Conservation (phyloP, 1,284 basidiomycete genomes). For the Peniophora sp. region DNA sequence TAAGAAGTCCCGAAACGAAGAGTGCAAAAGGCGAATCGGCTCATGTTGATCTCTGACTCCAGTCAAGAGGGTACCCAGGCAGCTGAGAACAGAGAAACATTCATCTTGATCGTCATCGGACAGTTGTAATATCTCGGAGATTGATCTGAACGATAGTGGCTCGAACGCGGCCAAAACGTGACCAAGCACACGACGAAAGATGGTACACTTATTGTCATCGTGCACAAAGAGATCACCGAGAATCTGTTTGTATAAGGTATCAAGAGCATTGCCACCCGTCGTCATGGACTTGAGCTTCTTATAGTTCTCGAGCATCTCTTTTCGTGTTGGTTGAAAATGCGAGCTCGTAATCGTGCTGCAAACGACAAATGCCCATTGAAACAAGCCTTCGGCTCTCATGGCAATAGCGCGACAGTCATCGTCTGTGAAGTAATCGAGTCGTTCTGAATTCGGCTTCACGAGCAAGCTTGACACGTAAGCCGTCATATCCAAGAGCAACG, state of each 20-base stretch:
- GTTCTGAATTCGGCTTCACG: neutral
- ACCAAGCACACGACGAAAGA: neutral
- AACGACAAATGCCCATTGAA: neutral
- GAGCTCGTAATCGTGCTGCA: neutral
- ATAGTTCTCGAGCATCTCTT: neutral
- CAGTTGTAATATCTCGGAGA: neutral
- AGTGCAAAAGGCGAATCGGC: neutral
- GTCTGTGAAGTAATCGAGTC: neutral
- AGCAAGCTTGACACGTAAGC: neutral
- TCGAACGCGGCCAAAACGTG: neutral
- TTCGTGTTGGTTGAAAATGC: neutral
- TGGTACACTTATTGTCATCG: neutral
- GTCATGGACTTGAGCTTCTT: neutral
- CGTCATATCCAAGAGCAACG: neutral
- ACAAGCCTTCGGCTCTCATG: neutral
- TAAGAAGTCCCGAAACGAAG: neutral
- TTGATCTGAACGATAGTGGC: neutral
- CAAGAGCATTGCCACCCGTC: neutral
- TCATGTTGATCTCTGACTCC: neutral
- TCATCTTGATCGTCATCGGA: neutral
- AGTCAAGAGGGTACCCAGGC: neutral
- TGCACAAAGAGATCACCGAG: neutral
- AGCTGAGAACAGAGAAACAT: neutral
- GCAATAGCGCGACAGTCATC: neutral
- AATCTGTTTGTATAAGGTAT: neutral